phyloP scores from a whole-genome alignment of 2,329 filamentous ascomycete genomes.

The Aspergillus tamarii region DNA sequence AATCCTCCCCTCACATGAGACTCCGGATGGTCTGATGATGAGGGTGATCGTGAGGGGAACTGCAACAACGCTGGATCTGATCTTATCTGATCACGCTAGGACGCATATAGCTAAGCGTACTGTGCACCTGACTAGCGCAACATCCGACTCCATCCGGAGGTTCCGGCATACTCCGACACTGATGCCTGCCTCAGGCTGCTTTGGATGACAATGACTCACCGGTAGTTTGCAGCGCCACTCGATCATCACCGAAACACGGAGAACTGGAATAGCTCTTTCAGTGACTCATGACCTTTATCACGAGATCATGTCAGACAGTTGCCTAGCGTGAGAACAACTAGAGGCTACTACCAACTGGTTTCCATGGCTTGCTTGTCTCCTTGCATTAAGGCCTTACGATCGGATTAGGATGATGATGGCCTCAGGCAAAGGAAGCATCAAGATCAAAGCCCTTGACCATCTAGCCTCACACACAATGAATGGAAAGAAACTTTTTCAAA shows the following conservation, averaged over 20 bases:
- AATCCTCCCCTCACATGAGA: background rate
- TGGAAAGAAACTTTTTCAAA: background rate
- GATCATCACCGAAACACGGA: background rate
- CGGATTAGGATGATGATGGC: background rate
- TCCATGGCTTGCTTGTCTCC: background rate
- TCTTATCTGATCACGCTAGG: constrained; percentile 41
- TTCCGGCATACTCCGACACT: background rate
- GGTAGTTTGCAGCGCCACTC: background rate
- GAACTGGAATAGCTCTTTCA: background rate
- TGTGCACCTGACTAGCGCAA: constrained; percentile 1
- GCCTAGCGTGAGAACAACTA: background rate
- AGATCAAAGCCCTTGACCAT: background rate
- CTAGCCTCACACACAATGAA: background rate
- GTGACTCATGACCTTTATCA: background rate
- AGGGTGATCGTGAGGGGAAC: constrained; percentile 8
- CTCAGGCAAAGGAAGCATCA: background rate
- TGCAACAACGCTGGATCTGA: constrained; percentile 20
- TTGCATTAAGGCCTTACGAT: background rate
- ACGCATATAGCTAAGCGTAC: background rate
- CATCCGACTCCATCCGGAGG: constrained; percentile 1
- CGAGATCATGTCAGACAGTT: background rate
- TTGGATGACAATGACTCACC: background rate
- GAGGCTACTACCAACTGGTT: background rate
- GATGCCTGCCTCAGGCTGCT: background rate
- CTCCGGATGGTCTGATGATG: constrained; percentile 1